Evolutionary conservation across 2,329 filamentous ascomycete genomes (phyloP), one percentile per base, ranked within the genome.

Genomic region (Apiospora kogelbergensis): DNA sequence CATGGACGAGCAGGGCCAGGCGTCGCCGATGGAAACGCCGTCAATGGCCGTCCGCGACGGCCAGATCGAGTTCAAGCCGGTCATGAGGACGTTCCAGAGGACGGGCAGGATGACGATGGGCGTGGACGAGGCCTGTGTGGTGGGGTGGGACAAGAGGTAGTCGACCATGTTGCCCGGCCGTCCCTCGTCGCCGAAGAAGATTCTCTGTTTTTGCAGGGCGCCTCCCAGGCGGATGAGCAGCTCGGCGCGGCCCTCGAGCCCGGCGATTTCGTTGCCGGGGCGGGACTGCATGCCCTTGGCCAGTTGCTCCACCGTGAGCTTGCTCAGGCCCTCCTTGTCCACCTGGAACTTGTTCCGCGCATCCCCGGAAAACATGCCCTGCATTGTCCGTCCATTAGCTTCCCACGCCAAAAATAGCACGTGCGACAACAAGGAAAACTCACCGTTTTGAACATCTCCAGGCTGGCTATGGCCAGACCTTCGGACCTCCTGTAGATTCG

Each of bases 121-220:
- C 64, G 94, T 92, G 0, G 94, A 97, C 0, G 93, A 93, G 17
- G 93, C 94, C 77, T 95, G 91, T 6, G 95, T 98, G 2, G 93
- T 91, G 1, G 95, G 93, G 77, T 98, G 96, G 3, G 93, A 92
- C 46, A 98, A 88, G n/a, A 98, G 89, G 78, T 97, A 95, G 80
- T 98, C 95, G 71, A 98, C 89, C 90, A 99, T 94, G 79, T 97
- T 97, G 74, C 96, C 96, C 13, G 96, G 96, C 69, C 96, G 88
- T 66, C 91, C 93, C 77, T 95, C 90, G 1, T 88, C 85, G 30
- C 95, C 95, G 80, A 98, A 99, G 74, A 94, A 91, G 66, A 96
- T 91, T 69, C 89, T 86, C 77, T 95, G 94, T 71, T 91, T 87
- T 3, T 85, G 83, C 68, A 99, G 82, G 6, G 95, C 95, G 71